Percentiles rank a stretch among this genome's conserved stretches.
These are phyloP conservation scores for Backusella luteola DNA, from an alignment of 192 early-diverging fungal genomes.

Conservation along the genomic window DNA sequence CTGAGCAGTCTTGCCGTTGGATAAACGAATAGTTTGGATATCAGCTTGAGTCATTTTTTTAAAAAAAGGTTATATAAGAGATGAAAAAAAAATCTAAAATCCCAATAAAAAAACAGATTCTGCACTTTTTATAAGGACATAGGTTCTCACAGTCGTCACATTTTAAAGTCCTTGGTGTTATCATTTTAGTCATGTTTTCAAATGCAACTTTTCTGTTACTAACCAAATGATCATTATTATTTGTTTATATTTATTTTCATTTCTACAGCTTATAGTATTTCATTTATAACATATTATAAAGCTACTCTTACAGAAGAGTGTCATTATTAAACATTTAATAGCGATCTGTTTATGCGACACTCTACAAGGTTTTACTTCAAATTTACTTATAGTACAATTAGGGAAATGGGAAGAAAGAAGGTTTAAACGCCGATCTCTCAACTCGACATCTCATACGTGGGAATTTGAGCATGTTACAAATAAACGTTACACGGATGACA, in stretches of 20 bases:
- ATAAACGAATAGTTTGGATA: conserved; percentile 33
- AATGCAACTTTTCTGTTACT: not conserved
- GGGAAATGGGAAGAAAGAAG: not conserved
- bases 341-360: not conserved
- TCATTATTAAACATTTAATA: not conserved
- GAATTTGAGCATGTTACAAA: conserved; percentile 21
- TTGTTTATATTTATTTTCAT: not conserved
- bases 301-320: not conserved
- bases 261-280: not conserved
- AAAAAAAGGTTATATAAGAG: not conserved
- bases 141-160: conserved; percentile 13
- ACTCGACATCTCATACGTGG: conserved; percentile 11
- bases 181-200: conserved; percentile 9
- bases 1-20: conserved; percentile 30
- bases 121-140: not conserved
- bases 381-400: not conserved
- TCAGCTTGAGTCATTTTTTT: conserved; percentile 29
- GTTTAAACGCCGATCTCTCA: not conserved
- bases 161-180: conserved; percentile 14
- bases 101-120: not conserved
- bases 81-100: conserved; percentile 10
- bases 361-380: not conserved
- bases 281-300: not conserved
- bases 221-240: not conserved
- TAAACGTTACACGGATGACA: conserved; percentile 11